These are phyloP conservation scores for Colletotrichum tropicicola DNA, from an alignment of 2,329 filamentous ascomycete species.

Conservation along the genomic window DNA sequence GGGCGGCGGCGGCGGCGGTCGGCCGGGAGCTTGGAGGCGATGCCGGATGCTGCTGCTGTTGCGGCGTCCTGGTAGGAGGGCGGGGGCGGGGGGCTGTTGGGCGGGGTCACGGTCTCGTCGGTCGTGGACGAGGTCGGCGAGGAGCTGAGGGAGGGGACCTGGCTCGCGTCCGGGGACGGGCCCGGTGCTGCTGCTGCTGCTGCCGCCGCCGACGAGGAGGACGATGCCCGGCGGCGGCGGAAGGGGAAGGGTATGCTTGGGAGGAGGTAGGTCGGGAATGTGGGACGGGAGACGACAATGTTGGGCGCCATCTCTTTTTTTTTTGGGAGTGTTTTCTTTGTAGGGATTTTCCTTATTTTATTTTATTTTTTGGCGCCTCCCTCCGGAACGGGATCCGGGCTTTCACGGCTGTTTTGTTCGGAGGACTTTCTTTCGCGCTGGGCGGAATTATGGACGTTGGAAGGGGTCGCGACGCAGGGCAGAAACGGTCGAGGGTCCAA, in stretches of 20 bases:
- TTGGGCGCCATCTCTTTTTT: slow-evolving; percentile 24
- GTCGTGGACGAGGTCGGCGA: slow-evolving; percentile 46
- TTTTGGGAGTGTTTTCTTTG: background rate
- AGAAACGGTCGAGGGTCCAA: background rate
- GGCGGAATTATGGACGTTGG: background rate
- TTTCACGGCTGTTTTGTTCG: background rate
- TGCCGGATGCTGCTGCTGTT: background rate
- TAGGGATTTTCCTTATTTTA: background rate
- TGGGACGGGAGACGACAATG: slow-evolving; percentile 51
- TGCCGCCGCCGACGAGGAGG: slow-evolving; percentile 27
- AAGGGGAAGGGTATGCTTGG: slow-evolving; percentile 60
- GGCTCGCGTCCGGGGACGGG: slow-evolving; percentile 34
- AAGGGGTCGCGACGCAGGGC: background rate
- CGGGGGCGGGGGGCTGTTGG: slow-evolving; percentile 33
- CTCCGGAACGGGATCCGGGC: background rate
- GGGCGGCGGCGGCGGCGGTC: slow-evolving; percentile 24
- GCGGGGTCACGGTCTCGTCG: slow-evolving; percentile 35
- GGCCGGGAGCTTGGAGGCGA: background rate
- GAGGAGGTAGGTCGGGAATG: slow-evolving; percentile 62
- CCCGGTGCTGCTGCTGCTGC: background rate
- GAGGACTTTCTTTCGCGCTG: background rate
- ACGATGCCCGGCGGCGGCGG: slow-evolving; percentile 49
- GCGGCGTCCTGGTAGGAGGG: slow-evolving; percentile 34
- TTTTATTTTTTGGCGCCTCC: background rate
- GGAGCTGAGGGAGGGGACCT: slow-evolving; percentile 43